A percentile compares a stretch with the other conserved stretches of the same genome.
Conservation (phyloP, 2,329 filamentous ascomycete genomes). For the Trichoderma arundinaceum region DNA sequence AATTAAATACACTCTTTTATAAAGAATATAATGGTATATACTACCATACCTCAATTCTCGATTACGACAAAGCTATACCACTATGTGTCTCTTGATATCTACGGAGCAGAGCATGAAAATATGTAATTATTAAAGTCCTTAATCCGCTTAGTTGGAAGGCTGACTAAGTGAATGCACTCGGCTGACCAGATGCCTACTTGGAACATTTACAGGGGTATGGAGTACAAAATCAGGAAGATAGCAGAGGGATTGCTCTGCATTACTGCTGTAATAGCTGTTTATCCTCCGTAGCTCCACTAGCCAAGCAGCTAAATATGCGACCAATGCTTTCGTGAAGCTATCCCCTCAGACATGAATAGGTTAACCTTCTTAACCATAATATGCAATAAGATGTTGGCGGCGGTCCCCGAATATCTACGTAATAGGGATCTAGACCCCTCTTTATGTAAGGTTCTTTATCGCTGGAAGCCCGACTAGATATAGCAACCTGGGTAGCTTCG, state of each 20-base stretch:
- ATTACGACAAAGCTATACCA: neutral
- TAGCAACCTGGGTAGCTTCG: constrained; percentile 17
- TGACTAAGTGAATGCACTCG: constrained; percentile 20
- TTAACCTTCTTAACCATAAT: constrained; percentile 4
- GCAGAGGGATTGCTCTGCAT: neutral
- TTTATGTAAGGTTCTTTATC: constrained; percentile 29
- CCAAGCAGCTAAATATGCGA: constrained; percentile 13
- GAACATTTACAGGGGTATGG: neutral
- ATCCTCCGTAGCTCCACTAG: constrained; percentile 8
- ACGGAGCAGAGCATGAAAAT: neutral
- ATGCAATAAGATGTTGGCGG: constrained; percentile 25
- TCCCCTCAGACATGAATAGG: neutral
- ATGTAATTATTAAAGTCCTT: neutral
- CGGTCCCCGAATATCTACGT: constrained; percentile 26
- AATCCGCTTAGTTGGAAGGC: neutral
- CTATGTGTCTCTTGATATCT: neutral
- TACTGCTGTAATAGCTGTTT: neutral
- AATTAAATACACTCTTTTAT: too few species aligned
- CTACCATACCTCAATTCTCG: too few species aligned
- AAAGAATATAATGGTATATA: too few species aligned
- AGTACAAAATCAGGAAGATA: neutral
- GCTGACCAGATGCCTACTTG: constrained; percentile 24
- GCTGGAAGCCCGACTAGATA: constrained; percentile 26
- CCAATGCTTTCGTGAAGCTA: constrained; percentile 21
- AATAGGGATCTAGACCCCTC: constrained; percentile 25